Base-by-base conservation (phyloP, 2,329 filamentous ascomycete species). In the Pseudogymnoascus sp. region DNA sequence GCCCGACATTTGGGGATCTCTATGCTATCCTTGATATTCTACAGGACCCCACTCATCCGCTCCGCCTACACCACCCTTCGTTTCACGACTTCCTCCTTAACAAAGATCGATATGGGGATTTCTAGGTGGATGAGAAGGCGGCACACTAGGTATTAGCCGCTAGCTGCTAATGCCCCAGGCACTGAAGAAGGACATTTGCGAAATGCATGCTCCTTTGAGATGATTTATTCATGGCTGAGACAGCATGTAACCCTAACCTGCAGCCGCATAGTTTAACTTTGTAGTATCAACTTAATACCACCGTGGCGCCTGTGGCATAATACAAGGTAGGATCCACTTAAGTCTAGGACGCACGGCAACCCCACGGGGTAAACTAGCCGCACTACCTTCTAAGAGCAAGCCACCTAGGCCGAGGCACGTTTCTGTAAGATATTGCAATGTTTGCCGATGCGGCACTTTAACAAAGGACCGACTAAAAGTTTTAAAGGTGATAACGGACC, bases 121-220 rank as follows among this genome's bases (percentile, higher is more conserved):
- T 31, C 28, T 7, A 31, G 28, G 67, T 74, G 62, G 65, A 77
- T 59, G 69, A 75, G 66, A 71, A 67, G 63, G 43, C 63, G 8
- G 69, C 67, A 59, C 71, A 78, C 61, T 11, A 68, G 31, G 65
- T 63, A 24, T 65, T 77, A 33, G 70, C 69, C 6, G 73, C 66
- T 67, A 76, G 19, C 61, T 65, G 43, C 35, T 37, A 19, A 70
- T 73, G 68, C 71, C 69, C 46, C 19, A 11, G 12, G 64, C 66
- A 41, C 67, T 75, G 12, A 70, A 64, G 19, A 64, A 68, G 60
- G 62, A 75, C 60, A 73, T 75, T 8, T 75, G 70, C 68, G 33
- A 63, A 31, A 50, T 70, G 19, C 11, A 65, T 11, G 19, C 35
- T 2, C 65, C 64, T 26, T 31, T 31, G 28, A 31, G 28, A 31